Percentiles rank a stretch among this genome's conserved stretches.
Evolutionary conservation across 2,329 filamentous ascomycete genomes (phyloP).

Genomic region (Davidsoniella eucalypti): DNA sequence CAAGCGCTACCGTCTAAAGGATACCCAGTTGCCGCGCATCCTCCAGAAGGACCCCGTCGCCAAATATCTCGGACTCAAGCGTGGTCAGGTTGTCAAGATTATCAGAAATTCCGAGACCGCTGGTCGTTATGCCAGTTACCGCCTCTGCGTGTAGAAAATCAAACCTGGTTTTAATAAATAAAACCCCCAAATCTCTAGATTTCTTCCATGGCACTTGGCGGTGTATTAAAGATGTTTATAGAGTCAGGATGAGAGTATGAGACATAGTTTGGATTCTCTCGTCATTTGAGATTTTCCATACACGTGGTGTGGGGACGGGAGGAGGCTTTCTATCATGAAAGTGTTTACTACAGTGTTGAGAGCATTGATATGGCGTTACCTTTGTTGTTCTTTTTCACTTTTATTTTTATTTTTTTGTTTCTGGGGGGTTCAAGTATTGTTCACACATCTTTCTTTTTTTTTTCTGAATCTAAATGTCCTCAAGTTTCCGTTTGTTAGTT

Average conservation of each 20-base stretch:
- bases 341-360: neutral
- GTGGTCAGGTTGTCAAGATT: conserved; percentile 95
- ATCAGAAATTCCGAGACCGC: conserved; percentile 91
- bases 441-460: conserved; percentile 1
- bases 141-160: conserved; percentile 40
- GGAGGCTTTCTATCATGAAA: neutral
- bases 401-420: conserved; percentile 7
- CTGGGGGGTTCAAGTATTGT: neutral
- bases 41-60: conserved; percentile 84
- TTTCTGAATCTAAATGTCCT: neutral
- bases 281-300: neutral
- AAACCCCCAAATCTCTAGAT: no score
- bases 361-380: conserved; percentile 11
- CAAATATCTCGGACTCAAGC: conserved; percentile 74
- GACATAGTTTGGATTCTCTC: no score
- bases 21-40: conserved; percentile 89
- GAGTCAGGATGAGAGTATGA: no score
- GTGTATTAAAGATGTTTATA: no score
- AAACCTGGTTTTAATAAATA: neutral
- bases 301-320: neutral
- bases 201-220: no score
- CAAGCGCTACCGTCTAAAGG: conserved; percentile 84
- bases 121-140: conserved; percentile 89
- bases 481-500: neutral
- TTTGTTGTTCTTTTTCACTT: conserved; percentile 4